Evolutionary conservation across 176 grass and related monocot species (phyloP).

Genomic region (Lolium multiflorum): DNA sequence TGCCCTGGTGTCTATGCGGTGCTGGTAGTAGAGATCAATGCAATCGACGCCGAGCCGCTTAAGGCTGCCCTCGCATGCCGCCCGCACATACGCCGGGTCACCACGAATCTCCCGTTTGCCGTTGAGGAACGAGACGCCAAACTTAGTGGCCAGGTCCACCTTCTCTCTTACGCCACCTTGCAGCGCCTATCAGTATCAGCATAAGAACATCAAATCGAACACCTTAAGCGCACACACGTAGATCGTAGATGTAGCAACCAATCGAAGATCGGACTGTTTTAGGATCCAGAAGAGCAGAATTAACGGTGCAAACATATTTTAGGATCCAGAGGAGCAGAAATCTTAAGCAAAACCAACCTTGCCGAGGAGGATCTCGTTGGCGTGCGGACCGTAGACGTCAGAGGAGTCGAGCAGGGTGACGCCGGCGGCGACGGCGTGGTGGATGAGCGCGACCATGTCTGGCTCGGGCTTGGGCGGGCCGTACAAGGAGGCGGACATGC

Average conservation of each 20-base stretch:
- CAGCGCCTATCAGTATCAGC: slow-evolving; percentile 43
- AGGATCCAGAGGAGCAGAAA: neutral
- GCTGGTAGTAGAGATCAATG: slow-evolving; percentile 80
- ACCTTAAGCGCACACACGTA: neutral
- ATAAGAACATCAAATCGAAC: slow-evolving; percentile 22
- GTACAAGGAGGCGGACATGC: slow-evolving; percentile 70
- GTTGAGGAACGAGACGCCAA: neutral
- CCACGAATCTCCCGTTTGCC: slow-evolving; percentile 34
- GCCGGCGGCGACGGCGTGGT: slow-evolving; percentile 63
- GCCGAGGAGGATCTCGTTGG: slow-evolving; percentile 80
- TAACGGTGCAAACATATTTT: neutral
- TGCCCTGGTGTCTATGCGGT: slow-evolving; percentile 58
- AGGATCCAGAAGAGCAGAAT: no score
- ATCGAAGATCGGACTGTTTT: no score
- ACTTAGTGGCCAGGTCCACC: slow-evolving; percentile 57
- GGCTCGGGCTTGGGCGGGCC: slow-evolving; percentile 69
- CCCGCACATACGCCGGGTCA: slow-evolving; percentile 62
- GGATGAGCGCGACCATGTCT: slow-evolving; percentile 76
- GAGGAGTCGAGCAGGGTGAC: slow-evolving; percentile 85
- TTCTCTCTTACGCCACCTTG: slow-evolving; percentile 41
- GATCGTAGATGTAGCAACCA: no score
- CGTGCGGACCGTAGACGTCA: slow-evolving; percentile 80
- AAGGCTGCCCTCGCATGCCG: slow-evolving; percentile 66
- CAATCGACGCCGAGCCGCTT: slow-evolving; percentile 55
- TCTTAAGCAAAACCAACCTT: slow-evolving; percentile 43